Conservation (phyloP, 2,329 filamentous ascomycete species). For the Phialophora expanda region DNA sequence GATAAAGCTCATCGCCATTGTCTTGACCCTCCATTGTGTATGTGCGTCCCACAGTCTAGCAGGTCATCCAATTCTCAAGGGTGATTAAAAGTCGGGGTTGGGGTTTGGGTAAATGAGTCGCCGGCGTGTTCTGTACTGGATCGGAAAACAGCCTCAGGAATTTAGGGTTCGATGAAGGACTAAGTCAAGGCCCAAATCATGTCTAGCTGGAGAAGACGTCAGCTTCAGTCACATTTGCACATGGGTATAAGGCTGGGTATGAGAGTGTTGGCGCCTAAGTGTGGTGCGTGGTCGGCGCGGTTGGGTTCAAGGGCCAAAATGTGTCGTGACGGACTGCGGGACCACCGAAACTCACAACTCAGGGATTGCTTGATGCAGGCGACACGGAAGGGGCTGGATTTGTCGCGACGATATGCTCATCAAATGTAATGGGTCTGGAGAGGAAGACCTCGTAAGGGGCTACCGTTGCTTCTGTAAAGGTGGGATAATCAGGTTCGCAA, state of each 20-base stretch:
- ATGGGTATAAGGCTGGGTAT: constrained; percentile 1
- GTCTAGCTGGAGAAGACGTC: constrained; percentile 24
- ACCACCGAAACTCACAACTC: constrained; percentile 25
- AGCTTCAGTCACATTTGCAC: constrained; percentile 5
- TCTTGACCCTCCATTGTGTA: constrained; percentile 85
- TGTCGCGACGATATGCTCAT: constrained; percentile 3
- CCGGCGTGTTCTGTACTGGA: constrained; percentile 4
- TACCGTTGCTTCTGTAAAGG: constrained; percentile 23
- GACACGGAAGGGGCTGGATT: background rate
- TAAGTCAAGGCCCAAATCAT: constrained; percentile 26
- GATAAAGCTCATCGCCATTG: constrained; percentile 98
- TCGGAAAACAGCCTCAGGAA: constrained; percentile 6
- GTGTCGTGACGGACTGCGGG: background rate
- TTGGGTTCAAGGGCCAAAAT: constrained; percentile 13
- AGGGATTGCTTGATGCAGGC: constrained; percentile 5
- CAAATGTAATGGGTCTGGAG: background rate
- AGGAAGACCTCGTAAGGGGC: constrained; percentile 1
- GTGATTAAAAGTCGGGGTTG: constrained; percentile 11
- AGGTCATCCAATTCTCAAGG: constrained; percentile 40
- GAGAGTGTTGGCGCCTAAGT: background rate
- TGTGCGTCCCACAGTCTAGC: constrained; percentile 43
- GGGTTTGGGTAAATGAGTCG: constrained; percentile 9
- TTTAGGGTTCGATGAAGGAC: constrained; percentile 10
- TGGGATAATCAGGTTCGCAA: constrained; percentile 28
- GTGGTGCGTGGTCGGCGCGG: constrained; percentile 8